Percentiles rank a stretch among this genome's conserved stretches.
Conservation (phyloP, 83 land plant genomes). For the Thuja plicata region DNA sequence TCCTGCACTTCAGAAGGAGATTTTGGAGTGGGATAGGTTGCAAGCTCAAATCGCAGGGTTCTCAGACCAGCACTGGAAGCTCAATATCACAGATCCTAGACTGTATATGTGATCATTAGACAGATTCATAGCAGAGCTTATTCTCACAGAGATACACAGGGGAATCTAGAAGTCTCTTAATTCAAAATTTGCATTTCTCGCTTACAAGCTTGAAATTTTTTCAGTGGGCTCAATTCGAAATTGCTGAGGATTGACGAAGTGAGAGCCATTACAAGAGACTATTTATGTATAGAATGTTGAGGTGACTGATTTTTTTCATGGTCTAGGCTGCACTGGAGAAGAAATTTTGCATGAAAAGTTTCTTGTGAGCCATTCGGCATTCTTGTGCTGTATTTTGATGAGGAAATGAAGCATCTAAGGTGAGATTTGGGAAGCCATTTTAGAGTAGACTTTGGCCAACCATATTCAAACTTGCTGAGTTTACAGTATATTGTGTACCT, state of each 20-base stretch:
- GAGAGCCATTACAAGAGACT: no score
- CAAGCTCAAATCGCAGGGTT: constrained; percentile 66
- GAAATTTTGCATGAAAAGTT: background rate
- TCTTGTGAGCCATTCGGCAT: background rate
- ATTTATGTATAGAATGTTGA: no score
- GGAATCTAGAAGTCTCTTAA: background rate
- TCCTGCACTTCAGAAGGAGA: constrained; percentile 66
- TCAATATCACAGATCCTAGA: constrained; percentile 59
- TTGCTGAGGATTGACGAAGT: no score
- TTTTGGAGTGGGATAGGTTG: constrained; percentile 68
- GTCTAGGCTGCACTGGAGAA: no score
- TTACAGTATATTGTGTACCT: background rate
- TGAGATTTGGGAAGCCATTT: background rate
- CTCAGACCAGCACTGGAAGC: constrained; percentile 72
- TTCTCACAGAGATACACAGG: background rate
- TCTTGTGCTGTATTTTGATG: background rate
- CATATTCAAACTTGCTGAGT: no score
- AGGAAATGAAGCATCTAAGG: background rate
- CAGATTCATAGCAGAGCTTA: background rate
- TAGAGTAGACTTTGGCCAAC: no score
- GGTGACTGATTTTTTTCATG: no score
- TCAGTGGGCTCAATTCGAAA: no score
- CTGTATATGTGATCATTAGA: background rate
- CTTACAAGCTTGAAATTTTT: no score
- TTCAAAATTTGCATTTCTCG: no score